Conservation (phyloP, 2,329 filamentous ascomycete species). For the Alternaria solani region DNA sequence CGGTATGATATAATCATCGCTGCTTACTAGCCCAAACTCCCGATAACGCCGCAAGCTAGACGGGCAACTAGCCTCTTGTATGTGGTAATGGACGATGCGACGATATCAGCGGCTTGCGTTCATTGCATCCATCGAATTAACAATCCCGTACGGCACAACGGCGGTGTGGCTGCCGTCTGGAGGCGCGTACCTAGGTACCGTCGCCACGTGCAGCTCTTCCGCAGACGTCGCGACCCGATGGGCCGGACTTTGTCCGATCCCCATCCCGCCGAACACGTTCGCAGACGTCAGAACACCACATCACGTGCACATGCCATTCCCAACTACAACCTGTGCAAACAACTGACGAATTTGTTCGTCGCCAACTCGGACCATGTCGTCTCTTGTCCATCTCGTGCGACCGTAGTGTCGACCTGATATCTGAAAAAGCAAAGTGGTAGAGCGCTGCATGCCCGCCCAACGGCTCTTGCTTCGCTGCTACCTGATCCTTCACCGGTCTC, state of each 20-base stretch:
- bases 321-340: not conserved
- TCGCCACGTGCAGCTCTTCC: not conserved
- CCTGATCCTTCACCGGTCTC: too few relatives aligned
- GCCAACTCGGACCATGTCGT: not conserved
- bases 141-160: not conserved
- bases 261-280: conserved; percentile 2
- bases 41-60: conserved; percentile 14
- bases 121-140: not conserved
- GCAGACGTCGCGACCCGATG: conserved; percentile 6
- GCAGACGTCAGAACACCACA: not conserved
- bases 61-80: not conserved
- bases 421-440: not conserved
- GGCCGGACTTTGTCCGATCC: conserved; percentile 10
- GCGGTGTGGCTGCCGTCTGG: not conserved
- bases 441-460: too few relatives aligned
- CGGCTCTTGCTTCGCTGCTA: too few relatives aligned
- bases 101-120: not conserved
- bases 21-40: conserved; percentile 13
- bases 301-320: not conserved
- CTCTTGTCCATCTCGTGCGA: not conserved
- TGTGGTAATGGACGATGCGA: conserved; percentile 2
- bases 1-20: conserved; percentile 22
- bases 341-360: not conserved
- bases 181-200: not conserved
- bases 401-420: not conserved